These are phyloP conservation scores for Alternaria brassicae DNA, from an alignment of 2,329 filamentous ascomycete genomes.

Conservation along the genomic window DNA sequence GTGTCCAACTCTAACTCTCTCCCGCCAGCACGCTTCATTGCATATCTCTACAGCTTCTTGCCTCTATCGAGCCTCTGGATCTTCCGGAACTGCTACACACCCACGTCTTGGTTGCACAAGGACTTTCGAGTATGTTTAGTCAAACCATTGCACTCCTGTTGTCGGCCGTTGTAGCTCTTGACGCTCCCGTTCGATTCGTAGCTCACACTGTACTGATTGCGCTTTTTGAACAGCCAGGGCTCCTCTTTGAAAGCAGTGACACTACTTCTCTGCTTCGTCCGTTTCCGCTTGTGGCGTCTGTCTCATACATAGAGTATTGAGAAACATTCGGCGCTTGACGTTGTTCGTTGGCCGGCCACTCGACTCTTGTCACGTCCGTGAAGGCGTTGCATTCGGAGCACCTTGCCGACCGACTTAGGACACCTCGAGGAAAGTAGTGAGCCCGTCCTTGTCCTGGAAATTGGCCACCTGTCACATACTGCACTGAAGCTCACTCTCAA, in stretches of 20 bases:
- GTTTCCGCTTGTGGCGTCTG: background rate
- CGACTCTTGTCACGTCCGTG: too few relatives aligned
- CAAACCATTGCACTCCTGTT: background rate
- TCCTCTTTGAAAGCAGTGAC: background rate
- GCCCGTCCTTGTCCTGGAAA: too few relatives aligned
- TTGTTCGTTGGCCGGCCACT: too few relatives aligned
- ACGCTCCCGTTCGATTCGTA: background rate
- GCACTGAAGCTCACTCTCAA: too few relatives aligned
- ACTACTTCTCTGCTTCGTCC: background rate
- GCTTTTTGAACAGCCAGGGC: background rate
- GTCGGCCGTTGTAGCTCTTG: background rate
- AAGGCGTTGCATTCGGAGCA: too few relatives aligned
- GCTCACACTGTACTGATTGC: background rate
- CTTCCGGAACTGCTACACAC: background rate
- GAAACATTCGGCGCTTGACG: too few relatives aligned
- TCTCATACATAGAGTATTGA: too few relatives aligned
- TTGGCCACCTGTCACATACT: too few relatives aligned
- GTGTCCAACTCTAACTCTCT: background rate
- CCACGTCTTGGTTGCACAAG: background rate
- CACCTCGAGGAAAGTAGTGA: too few relatives aligned
- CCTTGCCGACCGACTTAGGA: too few relatives aligned
- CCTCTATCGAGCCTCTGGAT: background rate
- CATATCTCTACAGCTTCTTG: background rate
- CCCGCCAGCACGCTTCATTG: background rate
- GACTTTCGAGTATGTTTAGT: background rate